Evolutionary conservation across 2,329 filamentous ascomycete genomes (phyloP).

Genomic region (Botryotinia convoluta): DNA sequence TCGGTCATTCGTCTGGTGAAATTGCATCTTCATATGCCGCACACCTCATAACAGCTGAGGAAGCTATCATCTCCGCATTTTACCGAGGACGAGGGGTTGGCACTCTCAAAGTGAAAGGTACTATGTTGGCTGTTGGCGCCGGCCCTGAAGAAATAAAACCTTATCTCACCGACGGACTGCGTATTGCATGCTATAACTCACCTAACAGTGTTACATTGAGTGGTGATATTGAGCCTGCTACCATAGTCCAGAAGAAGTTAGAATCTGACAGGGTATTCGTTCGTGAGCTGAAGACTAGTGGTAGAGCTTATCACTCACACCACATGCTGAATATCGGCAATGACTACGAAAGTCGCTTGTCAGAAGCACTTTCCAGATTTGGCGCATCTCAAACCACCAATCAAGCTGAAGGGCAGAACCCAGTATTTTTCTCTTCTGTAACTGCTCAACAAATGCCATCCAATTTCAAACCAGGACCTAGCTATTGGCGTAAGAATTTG

Average conservation of each 20-base stretch:
- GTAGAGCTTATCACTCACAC: constrained; percentile 24
- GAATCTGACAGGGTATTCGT: constrained; percentile 27
- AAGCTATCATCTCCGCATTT: constrained; percentile 47
- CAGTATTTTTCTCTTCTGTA: constrained; percentile 8
- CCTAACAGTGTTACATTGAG: constrained; percentile 30
- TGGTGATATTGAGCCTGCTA: constrained; percentile 23
- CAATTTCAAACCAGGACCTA: background rate
- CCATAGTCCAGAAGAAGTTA: background rate
- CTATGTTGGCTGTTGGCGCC: constrained; percentile 26
- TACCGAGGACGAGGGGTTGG: constrained; percentile 30
- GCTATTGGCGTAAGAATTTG: constrained; percentile 27
- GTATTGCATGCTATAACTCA: constrained; percentile 34
- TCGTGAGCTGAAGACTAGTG: constrained; percentile 18
- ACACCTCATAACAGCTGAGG: constrained; percentile 35
- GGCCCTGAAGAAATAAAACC: constrained; percentile 7
- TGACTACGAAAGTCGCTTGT: constrained; percentile 18
- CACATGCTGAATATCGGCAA: constrained; percentile 19
- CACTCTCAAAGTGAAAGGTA: background rate
- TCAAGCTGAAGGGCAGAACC: background rate
- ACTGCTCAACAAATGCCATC: background rate
- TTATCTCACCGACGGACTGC: constrained; percentile 1
- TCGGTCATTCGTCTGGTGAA: constrained; percentile 49
- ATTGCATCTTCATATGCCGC: constrained; percentile 47
- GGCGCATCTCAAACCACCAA: background rate
- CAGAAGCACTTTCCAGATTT: background rate